These are phyloP conservation scores for Monosporascus sp. DNA, from an alignment of 2,329 filamentous ascomycete species.

Conservation along the genomic window DNA sequence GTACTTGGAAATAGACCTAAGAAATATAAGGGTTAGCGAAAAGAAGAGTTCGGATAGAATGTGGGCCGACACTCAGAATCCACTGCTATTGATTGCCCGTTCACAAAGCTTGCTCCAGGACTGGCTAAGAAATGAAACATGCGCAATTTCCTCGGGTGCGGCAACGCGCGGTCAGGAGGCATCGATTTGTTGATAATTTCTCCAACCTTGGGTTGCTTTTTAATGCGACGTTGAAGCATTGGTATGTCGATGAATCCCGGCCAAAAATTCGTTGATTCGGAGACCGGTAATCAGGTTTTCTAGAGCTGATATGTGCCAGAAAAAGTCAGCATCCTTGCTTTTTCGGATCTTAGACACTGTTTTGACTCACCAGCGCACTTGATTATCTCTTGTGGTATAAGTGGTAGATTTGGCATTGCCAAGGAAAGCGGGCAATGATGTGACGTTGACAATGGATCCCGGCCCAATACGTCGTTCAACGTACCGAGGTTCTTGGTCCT, in stretches of 20 bases:
- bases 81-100: constrained; percentile 2
- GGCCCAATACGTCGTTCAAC: constrained; percentile 9
- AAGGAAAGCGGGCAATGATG: constrained; percentile 7
- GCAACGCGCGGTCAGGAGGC: constrained; percentile 6
- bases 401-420: constrained; percentile 4
- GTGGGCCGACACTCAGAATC: constrained; percentile 5
- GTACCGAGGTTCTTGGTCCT: constrained; percentile 9
- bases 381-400: constrained; percentile 12
- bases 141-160: constrained; percentile 3
- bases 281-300: constrained; percentile 11
- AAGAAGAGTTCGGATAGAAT: too few relatives aligned
- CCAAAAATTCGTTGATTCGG: constrained; percentile 16
- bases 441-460: constrained; percentile 13
- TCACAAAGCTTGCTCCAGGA: constrained; percentile 5
- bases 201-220: constrained; percentile 6
- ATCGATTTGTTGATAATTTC: constrained; percentile 9
- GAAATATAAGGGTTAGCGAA: too few relatives aligned
- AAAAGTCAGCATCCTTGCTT: background rate
- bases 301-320: constrained; percentile 2
- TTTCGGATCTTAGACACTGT: too few relatives aligned
- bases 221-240: constrained; percentile 7
- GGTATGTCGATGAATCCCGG: constrained; percentile 14
- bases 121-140: constrained; percentile 3
- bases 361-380: constrained; percentile 11
- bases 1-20: too few relatives aligned